phyloP scores from a whole-genome alignment of 352 stramenopile genomes.

The Phytophthora melonis region DNA sequence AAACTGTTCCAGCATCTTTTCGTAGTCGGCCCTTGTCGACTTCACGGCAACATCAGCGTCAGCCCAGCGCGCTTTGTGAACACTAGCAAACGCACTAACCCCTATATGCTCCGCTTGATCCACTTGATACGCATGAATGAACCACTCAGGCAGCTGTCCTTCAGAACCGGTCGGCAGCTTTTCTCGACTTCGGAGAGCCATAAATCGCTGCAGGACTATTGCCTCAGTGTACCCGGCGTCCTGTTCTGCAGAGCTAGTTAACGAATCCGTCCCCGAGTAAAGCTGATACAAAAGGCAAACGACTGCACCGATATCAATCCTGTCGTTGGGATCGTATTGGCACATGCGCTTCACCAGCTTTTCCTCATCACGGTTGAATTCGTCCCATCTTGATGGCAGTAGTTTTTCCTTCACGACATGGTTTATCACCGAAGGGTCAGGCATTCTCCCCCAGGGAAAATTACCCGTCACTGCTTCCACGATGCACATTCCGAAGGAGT shows the following conservation, averaged over 20 bases:
- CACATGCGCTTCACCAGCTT: slow-evolving; percentile 12
- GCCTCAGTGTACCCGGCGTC: background rate
- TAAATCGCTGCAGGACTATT: background rate
- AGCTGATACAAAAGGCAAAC: slow-evolving; percentile 2
- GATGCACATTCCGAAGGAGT: slow-evolving; percentile 18
- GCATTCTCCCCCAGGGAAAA: background rate
- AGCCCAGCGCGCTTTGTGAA: background rate
- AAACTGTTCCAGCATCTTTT: background rate
- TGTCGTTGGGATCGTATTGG: background rate
- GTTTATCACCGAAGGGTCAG: background rate
- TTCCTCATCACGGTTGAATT: background rate
- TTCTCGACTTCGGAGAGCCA: background rate
- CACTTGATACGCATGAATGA: background rate
- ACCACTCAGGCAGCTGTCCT: background rate
- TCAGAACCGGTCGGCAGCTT: background rate
- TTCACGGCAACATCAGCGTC: background rate
- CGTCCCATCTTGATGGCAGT: background rate
- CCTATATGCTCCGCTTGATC: background rate
- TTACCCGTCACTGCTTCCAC: slow-evolving; percentile 2
- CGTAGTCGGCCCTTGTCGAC: background rate
- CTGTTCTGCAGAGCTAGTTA: background rate
- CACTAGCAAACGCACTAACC: background rate
- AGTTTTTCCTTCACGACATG: background rate
- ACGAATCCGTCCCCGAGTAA: background rate
- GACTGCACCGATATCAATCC: background rate